phyloP scores from a whole-genome alignment of 2,329 filamentous ascomycete species.

The Neonectria ditissima region DNA sequence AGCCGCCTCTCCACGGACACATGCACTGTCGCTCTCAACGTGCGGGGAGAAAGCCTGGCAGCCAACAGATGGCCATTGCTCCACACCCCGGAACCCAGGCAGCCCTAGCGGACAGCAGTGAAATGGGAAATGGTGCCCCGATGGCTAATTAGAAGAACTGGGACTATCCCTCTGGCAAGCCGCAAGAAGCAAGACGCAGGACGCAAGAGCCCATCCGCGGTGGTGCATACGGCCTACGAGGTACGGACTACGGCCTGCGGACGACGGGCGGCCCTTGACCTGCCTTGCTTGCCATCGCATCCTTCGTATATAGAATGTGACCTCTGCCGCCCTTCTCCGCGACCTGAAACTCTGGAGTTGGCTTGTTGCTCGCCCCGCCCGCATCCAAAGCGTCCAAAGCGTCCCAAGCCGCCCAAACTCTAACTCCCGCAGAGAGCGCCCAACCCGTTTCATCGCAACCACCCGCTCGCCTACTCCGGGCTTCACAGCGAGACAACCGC shows the following conservation, averaged over 20 bases:
- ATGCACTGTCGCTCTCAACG: slow-evolving; percentile 27
- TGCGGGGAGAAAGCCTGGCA: slow-evolving; percentile 36
- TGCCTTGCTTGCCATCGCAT: slow-evolving; percentile 2
- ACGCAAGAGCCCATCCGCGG: slow-evolving; percentile 1
- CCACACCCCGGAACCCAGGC: slow-evolving; percentile 40
- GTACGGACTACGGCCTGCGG: background rate
- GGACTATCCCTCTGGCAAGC: slow-evolving; percentile 1
- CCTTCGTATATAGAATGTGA: slow-evolving; percentile 45
- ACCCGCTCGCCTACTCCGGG: slow-evolving; percentile 20
- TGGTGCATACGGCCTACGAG: background rate
- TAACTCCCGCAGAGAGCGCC: slow-evolving; percentile 18
- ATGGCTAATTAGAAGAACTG: slow-evolving; percentile 27
- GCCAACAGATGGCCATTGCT: slow-evolving; percentile 38
- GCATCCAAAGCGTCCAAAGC: slow-evolving; percentile 13
- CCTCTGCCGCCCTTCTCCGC: slow-evolving; percentile 34
- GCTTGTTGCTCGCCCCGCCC: slow-evolving; percentile 26
- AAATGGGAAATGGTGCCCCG: slow-evolving; percentile 34
- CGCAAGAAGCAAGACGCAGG: slow-evolving; percentile 2
- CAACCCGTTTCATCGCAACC: slow-evolving; percentile 30
- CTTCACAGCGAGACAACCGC: background rate
- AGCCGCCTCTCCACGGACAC: slow-evolving; percentile 5
- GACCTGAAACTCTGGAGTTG: slow-evolving; percentile 40
- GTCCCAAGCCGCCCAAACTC: slow-evolving; percentile 26
- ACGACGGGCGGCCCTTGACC: background rate
- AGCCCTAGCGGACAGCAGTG: slow-evolving; percentile 30